Evolutionary conservation across 2,329 filamentous ascomycete species (phyloP), one percentile per base, ranked within the genome.

Genomic region (Verticillium nubilum): DNA sequence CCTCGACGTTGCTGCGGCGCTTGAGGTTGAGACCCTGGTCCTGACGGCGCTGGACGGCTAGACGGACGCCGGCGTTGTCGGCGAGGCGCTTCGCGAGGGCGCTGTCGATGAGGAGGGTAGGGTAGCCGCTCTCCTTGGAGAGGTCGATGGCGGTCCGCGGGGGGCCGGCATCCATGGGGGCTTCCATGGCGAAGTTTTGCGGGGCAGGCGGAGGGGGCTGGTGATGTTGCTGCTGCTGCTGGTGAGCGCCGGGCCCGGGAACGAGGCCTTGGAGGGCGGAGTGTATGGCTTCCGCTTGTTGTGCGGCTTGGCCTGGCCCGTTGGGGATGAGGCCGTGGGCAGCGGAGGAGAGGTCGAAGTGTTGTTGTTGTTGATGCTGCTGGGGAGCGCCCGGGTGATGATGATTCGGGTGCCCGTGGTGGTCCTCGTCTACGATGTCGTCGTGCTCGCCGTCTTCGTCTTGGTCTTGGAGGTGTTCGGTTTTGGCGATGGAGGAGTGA

Each of bases 1-100:
- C 83, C 68, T 86, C 83, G 52, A 85, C 82, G 60, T 86, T 86
- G 69, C 83, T 85, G 0, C 83, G 78, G 4, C 84, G 76, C n/a
- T 73, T 74, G 10, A 86, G 73, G 69, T 86, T 86, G 23, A 86
- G 77, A 52, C 69, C 70, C 66, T 85, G 81, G 47, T 83, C 81
- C 7, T 77, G 74, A 17, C 81, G 79, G 17, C 84, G 79, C 71
- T 85, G 83, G 26, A 76, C 70, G 1, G 82, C 80, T 2, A 76
- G 74, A 3, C 83, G 79, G 62, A 78, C 71, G 35, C 81, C 81
- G 1, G 73, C 68, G 61, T 83, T 79, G 27, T 72, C 70, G 3
- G 80, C 76, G n/a, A 86, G 71, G 42, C 80, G 77, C 70, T 79
- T 83, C n/a, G 80, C 80, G 12, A 86, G 72, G 0, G 79, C 77